phyloP scores from a whole-genome alignment of 164 flowering plant species.

The Buxus sempervirens region DNA sequence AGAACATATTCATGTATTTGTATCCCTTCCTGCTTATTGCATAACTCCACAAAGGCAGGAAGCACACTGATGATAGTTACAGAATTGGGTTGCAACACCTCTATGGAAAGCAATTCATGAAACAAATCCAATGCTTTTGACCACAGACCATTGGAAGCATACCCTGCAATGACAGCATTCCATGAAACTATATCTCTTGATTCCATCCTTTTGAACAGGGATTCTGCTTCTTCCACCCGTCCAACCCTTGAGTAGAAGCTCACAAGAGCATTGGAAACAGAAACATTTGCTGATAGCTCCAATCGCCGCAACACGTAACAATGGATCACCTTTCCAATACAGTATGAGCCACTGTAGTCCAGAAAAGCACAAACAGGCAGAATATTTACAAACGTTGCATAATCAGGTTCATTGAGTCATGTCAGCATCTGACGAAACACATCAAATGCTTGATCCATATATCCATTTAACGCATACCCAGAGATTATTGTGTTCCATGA shows the following conservation, averaged over 20 bases:
- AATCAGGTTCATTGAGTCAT: slow-evolving; percentile 44
- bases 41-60: slow-evolving; percentile 57
- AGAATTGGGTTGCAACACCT: slow-evolving; percentile 36
- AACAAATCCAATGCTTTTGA: slow-evolving; percentile 49
- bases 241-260: slow-evolving; percentile 69
- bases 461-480: slow-evolving; percentile 58
- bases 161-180: slow-evolving; percentile 80
- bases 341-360: slow-evolving; percentile 23
- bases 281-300: slow-evolving; percentile 38
- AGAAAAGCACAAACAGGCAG: slow-evolving; percentile 57
- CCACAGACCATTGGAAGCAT: slow-evolving; percentile 44
- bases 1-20: slow-evolving; percentile 57
- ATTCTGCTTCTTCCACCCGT: slow-evolving; percentile 42
- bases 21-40: slow-evolving; percentile 37
- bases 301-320: slow-evolving; percentile 37
- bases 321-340: slow-evolving; percentile 58
- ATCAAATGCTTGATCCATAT: slow-evolving; percentile 38
- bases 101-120: slow-evolving; percentile 30
- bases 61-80: slow-evolving; percentile 60
- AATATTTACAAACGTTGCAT: slow-evolving; percentile 60
- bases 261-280: slow-evolving; percentile 59
- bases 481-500: too few species aligned
- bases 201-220: slow-evolving; percentile 44
- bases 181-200: slow-evolving; percentile 72
- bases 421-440: slow-evolving; percentile 48